Percentiles rank a stretch among this genome's conserved stretches.
Conservation (phyloP, 192 early-diverging fungal genomes). For the Gaertneriomyces sp. region DNA sequence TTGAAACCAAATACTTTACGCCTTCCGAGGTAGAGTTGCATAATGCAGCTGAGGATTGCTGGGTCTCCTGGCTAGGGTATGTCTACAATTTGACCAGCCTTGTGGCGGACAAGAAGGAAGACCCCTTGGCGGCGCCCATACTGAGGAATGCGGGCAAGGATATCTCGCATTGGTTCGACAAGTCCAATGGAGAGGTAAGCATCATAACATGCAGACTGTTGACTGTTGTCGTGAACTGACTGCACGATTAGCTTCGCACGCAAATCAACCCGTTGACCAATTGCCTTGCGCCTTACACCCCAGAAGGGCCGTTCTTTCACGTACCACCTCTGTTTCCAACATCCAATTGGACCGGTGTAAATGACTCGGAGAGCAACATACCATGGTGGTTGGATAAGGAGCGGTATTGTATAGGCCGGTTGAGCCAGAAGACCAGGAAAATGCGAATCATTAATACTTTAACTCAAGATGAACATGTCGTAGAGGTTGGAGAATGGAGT, state of each 20-base stretch:
- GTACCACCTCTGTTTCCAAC: conserved; percentile 48
- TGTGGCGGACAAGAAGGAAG: conserved; percentile 36
- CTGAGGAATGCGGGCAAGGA: conserved; percentile 58
- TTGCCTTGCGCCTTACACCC: conserved; percentile 40
- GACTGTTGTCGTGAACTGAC: not conserved
- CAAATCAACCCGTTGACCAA: conserved; percentile 50
- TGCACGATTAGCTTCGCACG: conserved; percentile 38
- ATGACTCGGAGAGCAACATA: conserved; percentile 2
- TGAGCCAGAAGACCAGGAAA: conserved; percentile 45
- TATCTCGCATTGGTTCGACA: conserved; percentile 62
- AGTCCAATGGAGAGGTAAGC: conserved; percentile 45
- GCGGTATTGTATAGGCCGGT: conserved; percentile 47
- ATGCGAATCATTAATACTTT: conserved; percentile 55
- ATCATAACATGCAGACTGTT: not conserved
- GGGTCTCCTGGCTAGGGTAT: conserved; percentile 54
- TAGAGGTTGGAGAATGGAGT: conserved; percentile 36
- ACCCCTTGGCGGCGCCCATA: conserved; percentile 48
- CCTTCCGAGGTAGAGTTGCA: conserved; percentile 51
- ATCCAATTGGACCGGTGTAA: conserved; percentile 33
- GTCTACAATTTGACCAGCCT: conserved; percentile 51
- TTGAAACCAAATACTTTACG: conserved; percentile 38
- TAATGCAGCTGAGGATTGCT: conserved; percentile 52
- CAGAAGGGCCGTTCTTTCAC: conserved; percentile 51
- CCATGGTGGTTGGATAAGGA: conserved; percentile 57
- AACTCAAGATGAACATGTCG: conserved; percentile 52